Conservation (phyloP, 768 basidiomycete genomes). For the Antrodiella citrinella region DNA sequence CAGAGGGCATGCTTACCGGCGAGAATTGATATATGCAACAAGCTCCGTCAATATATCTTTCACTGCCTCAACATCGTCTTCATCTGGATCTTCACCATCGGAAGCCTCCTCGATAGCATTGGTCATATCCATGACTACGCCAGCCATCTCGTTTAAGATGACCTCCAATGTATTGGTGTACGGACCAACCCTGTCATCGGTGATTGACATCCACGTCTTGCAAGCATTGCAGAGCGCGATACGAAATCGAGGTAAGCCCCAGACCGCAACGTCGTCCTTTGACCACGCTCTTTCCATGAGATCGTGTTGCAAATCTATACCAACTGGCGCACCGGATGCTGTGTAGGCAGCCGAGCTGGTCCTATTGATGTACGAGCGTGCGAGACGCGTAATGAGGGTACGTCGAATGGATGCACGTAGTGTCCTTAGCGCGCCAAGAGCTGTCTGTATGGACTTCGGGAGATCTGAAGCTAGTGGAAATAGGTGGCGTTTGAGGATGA, state of each 20-base stretch:
- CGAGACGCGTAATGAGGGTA: constrained; percentile 52
- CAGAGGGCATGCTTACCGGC: constrained; percentile 38
- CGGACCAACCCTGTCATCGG: constrained; percentile 18
- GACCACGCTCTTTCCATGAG: constrained; percentile 71
- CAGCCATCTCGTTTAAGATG: constrained; percentile 62
- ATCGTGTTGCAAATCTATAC: constrained; percentile 52
- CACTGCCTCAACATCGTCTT: constrained; percentile 60
- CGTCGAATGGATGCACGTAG: constrained; percentile 57
- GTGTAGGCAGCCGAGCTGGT: constrained; percentile 46
- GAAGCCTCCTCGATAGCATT: constrained; percentile 56
- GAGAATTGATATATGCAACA: constrained; percentile 44
- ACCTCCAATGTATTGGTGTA: constrained; percentile 16
- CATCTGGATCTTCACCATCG: constrained; percentile 55
- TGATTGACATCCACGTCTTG: constrained; percentile 46
- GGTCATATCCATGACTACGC: constrained; percentile 62
- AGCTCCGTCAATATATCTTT: constrained; percentile 56
- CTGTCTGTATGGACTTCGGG: constrained; percentile 15
- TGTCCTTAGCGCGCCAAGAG: constrained; percentile 34
- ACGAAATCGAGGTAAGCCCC: constrained; percentile 58
- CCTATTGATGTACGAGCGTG: constrained; percentile 55
- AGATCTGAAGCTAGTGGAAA: constrained; percentile 34
- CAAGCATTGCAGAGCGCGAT: constrained; percentile 45
- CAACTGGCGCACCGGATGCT: constrained; percentile 49
- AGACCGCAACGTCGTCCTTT: constrained; percentile 55
- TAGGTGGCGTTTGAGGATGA: constrained; percentile 51